A percentile compares a stretch with the other conserved stretches of the same genome.
These are phyloP conservation scores for Angomonas deanei DNA, from an alignment of 208 protist species.

Conservation along the genomic window DNA sequence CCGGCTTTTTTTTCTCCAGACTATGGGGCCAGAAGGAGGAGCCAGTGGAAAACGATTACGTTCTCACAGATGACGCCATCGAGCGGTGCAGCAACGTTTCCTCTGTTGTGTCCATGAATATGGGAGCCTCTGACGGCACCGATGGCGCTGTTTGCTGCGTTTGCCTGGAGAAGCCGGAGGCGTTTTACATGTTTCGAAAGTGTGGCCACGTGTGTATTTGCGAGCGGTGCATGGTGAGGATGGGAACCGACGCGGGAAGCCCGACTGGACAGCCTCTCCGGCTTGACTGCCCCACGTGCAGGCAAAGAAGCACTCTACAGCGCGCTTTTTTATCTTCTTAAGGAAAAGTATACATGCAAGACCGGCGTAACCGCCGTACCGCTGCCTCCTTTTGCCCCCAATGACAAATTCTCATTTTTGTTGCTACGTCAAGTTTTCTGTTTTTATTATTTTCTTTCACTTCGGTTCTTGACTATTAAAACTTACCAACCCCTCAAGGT, in stretches of 20 bases:
- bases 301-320: background rate
- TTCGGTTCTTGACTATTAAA: too few relatives aligned
- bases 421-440: too few relatives aligned
- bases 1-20: too few relatives aligned
- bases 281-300: conserved; percentile 10
- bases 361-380: too few relatives aligned
- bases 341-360: conserved; percentile 1
- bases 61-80: background rate
- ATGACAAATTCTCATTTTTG: too few relatives aligned
- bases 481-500: background rate
- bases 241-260: background rate
- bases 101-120: too few relatives aligned
- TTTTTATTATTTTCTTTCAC: too few relatives aligned
- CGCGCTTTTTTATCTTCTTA: conserved; percentile 6
- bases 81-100: background rate
- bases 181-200: conserved; percentile 2
- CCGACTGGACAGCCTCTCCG: background rate
- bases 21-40: too few relatives aligned
- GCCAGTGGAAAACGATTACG: too few relatives aligned
- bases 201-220: conserved; percentile 17
- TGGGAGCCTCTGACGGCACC: background rate
- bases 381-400: too few relatives aligned
- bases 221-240: conserved; percentile 10
- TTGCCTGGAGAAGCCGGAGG: background rate
- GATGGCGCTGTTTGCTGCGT: background rate